Conservation (phyloP, 2,329 filamentous ascomycete genomes). For the Cercospora beticola region DNA sequence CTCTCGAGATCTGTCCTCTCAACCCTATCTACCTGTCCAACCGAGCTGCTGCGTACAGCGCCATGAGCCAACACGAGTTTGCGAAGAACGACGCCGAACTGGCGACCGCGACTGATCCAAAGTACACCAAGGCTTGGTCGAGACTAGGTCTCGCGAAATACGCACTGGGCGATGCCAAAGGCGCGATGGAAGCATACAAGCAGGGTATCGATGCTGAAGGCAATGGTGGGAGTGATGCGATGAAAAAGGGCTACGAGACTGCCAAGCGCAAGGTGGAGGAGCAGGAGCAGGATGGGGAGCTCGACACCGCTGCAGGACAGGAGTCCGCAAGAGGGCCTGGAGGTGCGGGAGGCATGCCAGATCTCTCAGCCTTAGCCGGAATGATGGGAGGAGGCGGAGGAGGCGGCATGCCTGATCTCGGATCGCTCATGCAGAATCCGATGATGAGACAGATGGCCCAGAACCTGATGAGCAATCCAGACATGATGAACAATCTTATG, state of each 20-base stretch:
- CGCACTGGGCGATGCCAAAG: slow-evolving; percentile 85
- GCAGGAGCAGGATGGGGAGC: slow-evolving; percentile 51
- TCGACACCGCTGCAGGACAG: slow-evolving; percentile 41
- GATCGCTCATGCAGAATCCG: slow-evolving; percentile 89
- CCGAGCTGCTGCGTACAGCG: slow-evolving; percentile 89
- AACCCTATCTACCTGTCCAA: slow-evolving; percentile 98
- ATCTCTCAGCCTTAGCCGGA: slow-evolving; percentile 42
- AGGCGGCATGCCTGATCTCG: slow-evolving; percentile 84
- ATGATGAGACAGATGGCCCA: slow-evolving; percentile 98
- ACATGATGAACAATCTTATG: slow-evolving; percentile 89
- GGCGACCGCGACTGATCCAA: slow-evolving; percentile 81
- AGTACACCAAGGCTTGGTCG: slow-evolving; percentile 97
- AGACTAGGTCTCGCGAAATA: slow-evolving; percentile 87
- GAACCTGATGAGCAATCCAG: slow-evolving; percentile 95
- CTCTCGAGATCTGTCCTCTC: slow-evolving; percentile 73
- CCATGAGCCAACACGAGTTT: slow-evolving; percentile 76
- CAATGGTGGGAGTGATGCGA: slow-evolving; percentile 89
- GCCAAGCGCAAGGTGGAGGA: slow-evolving; percentile 85
- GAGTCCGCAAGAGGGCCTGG: slow-evolving; percentile 33
- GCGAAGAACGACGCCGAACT: slow-evolving; percentile 87
- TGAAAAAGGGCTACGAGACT: slow-evolving; percentile 96
- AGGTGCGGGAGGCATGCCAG: slow-evolving; percentile 44
- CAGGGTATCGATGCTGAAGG: slow-evolving; percentile 93
- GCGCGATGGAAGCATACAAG: slow-evolving; percentile 91
- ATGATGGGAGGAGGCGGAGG: slow-evolving; percentile 61